phyloP scores from a whole-genome alignment of 1,139 yeast genomes.

The Geotrichum macrosporum region DNA sequence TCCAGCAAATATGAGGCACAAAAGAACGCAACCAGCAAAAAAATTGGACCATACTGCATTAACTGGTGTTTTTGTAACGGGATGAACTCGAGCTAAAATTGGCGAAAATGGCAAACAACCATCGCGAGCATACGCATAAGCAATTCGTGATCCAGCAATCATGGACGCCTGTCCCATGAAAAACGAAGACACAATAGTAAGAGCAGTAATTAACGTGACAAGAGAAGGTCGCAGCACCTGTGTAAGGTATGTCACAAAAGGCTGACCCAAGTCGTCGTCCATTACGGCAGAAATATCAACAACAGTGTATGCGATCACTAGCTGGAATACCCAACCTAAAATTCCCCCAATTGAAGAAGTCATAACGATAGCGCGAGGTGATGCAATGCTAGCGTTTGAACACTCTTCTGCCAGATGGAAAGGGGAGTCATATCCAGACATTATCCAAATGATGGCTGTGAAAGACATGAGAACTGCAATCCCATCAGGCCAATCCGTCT shows the following conservation, averaged over 20 bases:
- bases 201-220: constrained; percentile 44
- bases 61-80: constrained; percentile 51
- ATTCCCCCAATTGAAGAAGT: constrained; percentile 57
- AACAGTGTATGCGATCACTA: constrained; percentile 53
- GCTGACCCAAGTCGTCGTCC: constrained; percentile 32
- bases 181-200: constrained; percentile 35
- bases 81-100: constrained; percentile 50
- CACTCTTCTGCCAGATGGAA: constrained; percentile 72
- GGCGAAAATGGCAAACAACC: constrained; percentile 70
- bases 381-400: constrained; percentile 58
- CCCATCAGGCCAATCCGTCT: constrained; percentile 58
- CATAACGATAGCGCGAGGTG: constrained; percentile 59
- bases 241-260: constrained; percentile 57
- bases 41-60: constrained; percentile 59
- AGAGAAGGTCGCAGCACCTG: constrained; percentile 65
- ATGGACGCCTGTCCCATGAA: constrained; percentile 65
- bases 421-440: constrained; percentile 59
- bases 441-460: constrained; percentile 52
- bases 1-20: constrained; percentile 54
- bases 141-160: constrained; percentile 82
- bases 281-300: constrained; percentile 46
- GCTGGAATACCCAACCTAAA: constrained; percentile 55
- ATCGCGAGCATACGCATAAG: constrained; percentile 85
- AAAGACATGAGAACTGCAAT: constrained; percentile 60
- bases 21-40: constrained; percentile 44